Conservation (phyloP, 441 rosid species). For the Metrosideros polymorpha region DNA sequence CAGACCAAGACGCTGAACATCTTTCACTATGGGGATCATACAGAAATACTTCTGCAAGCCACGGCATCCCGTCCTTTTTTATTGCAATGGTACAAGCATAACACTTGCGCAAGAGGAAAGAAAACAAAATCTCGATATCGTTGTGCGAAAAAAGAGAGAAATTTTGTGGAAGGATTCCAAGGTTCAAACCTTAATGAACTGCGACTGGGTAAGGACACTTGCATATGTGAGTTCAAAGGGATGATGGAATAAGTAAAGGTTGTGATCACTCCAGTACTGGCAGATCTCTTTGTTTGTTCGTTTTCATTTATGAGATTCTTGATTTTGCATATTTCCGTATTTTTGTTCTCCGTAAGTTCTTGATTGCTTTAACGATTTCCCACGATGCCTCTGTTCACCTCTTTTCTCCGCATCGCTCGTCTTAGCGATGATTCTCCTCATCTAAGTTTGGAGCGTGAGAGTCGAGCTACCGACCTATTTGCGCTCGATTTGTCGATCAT, state of each 20-base stretch:
- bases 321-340: background rate
- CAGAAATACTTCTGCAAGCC: background rate
- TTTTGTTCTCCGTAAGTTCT: background rate
- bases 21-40: background rate
- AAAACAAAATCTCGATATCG: background rate
- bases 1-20: background rate
- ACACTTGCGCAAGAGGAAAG: background rate
- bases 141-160: background rate
- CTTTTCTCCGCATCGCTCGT: background rate
- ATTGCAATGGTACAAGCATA: background rate
- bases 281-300: background rate
- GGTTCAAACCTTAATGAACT: background rate
- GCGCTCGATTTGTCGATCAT: background rate
- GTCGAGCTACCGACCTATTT: background rate
- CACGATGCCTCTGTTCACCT: background rate
- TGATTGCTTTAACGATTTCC: background rate
- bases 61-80: background rate
- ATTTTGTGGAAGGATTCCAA: background rate
- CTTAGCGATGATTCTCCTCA: background rate
- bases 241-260: background rate
- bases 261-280: background rate
- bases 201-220: background rate
- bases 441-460: fast-evolving
- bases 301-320: background rate
- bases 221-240: background rate